Base-by-base conservation (phyloP, 2,329 filamentous ascomycete species). In the Aspergillaceae sp. region DNA sequence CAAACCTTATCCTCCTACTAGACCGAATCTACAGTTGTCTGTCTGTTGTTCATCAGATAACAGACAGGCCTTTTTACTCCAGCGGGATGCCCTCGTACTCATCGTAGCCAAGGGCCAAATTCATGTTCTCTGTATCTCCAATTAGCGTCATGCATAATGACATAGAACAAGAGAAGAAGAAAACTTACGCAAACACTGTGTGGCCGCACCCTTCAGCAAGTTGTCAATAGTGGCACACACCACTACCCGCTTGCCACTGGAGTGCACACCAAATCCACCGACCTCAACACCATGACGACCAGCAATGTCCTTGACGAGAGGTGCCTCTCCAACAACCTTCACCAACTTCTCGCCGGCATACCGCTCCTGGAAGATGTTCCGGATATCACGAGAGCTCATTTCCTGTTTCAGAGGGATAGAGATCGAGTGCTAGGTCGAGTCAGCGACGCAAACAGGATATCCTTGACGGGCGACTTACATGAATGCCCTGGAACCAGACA, bases 401-500 rank as follows among this genome's bases (percentile, higher is more conserved):
- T 80, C 78, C 68, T 91, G 78, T 61, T 84, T 84, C 6, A 98
- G 76, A 8, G 91, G 91, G 42, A 97, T 87, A 62, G 82, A 89
- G 67, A 97, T 90, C 35, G 89, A 91, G 69, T 90, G 86, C 73
- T 78, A 41, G n/a, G 47, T 10, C 40, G 45, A 47, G 52, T 29
- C 32, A n/a, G n/a, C 10, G 3, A 5, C 26, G 9, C 6, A 36
- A 33, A 34, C 4, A 8, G 38, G 3, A n/a, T 42, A 29, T 2
- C 19, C 19, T 19, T 19, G 19, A 19, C 19, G 19, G 19, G 19
- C 2, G 19, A 60, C 64, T 66, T 70, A 76, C 74, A 63, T 87
- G 83, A 57, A 97, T 97, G 53, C 91, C 91, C 63, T 94, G 85
- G 79, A 97, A 97, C 91, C 89, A 97, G 9, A 85, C 82, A n/a